Base-by-base conservation (phyloP, 225 moss, liverwort and hornwort species). In the Bryoerythrophyllum caledonicum region DNA sequence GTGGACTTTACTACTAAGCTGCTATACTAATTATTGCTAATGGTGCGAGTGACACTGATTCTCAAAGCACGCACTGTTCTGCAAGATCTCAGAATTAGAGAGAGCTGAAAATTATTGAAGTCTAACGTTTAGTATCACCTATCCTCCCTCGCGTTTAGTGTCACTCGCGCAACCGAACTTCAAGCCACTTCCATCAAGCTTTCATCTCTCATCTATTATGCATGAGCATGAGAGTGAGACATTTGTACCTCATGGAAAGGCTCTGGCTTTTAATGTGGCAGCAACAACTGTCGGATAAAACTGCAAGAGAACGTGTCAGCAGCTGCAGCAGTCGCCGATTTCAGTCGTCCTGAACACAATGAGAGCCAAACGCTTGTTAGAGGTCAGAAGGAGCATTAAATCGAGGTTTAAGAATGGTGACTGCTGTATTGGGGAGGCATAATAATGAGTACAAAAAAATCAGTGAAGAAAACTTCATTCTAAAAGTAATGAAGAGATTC, bases 201-300 rank as follows among this genome's bases (percentile, higher is more conserved):
- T 1, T 49, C 57, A 9, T 23, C n/a, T 60, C 21, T 21, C 19
- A 1, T 20, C 71, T 14, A 3, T 7, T 43, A 0, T 15, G 32
- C 40, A 7, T 25, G 25, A 38, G 62, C 44, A 44, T 71, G 60
- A 3, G 27, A 28, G 58, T 17, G 57, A 27, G 26, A 46, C 60
- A 30, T 13, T 30, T 28, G 60, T 46, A 40, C 56, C 70, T 17
- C 17, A 4, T 49, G 30, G 61, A 37, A 25, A 38, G 37, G 7
- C 53, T 38, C 26, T 16, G 24, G 21, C 49, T 72, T 20, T 63
- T 51, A 7, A 48, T 60, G 58, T 19, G 48, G 19, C 48, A 15
- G 14, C 56, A 27, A 16, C 9, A 72, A 66, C 25, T 76, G 90
- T 91, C 89, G 64, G 87, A 86, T 15, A 15, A 19, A 32, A 9